These are phyloP conservation scores for Monosporascus sp. DNA, from an alignment of 2,329 filamentous ascomycete genomes.

Conservation along the genomic window DNA sequence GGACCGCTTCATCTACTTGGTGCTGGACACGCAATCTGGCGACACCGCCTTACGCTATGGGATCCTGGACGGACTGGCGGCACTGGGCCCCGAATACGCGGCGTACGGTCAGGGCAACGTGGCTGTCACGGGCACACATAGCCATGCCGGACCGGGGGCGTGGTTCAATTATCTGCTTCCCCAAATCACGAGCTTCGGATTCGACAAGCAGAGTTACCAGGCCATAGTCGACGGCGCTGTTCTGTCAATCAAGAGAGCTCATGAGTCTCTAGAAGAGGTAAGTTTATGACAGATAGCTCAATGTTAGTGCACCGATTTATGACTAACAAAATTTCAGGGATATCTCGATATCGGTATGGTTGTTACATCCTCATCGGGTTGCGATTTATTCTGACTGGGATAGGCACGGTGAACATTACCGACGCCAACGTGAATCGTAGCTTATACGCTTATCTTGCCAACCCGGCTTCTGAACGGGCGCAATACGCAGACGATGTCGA, in stretches of 20 bases:
- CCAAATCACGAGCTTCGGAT: slow-evolving; percentile 81
- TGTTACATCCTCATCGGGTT: not conserved
- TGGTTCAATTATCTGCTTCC: slow-evolving; percentile 92
- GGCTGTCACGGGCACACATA: slow-evolving; percentile 87
- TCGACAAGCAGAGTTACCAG: slow-evolving; percentile 77
- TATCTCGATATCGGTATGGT: slow-evolving; percentile 14
- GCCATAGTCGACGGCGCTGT: slow-evolving; percentile 83
- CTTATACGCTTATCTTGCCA: slow-evolving; percentile 77
- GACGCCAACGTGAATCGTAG: slow-evolving; percentile 81
- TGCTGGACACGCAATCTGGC: slow-evolving; percentile 79
- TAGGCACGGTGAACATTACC: slow-evolving; percentile 50
- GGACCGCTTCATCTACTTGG: slow-evolving; percentile 77
- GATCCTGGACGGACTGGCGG: slow-evolving; percentile 65
- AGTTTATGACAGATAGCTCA: not conserved
- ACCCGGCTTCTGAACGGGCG: slow-evolving; percentile 66
- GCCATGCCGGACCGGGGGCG: slow-evolving; percentile 81
- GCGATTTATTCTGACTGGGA: slow-evolving; percentile 6
- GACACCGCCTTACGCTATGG: slow-evolving; percentile 84
- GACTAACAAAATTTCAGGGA: slow-evolving; percentile 9
- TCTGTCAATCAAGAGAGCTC: slow-evolving; percentile 72
- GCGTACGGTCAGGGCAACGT: slow-evolving; percentile 74
- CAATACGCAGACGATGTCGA: slow-evolving; percentile 61
- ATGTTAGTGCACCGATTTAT: not conserved
- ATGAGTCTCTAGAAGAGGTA: slow-evolving; percentile 56
- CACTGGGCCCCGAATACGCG: slow-evolving; percentile 65